Evolutionary conservation across 805 yeast genomes (phyloP).

Genomic region (Kodamaea sagamina): DNA sequence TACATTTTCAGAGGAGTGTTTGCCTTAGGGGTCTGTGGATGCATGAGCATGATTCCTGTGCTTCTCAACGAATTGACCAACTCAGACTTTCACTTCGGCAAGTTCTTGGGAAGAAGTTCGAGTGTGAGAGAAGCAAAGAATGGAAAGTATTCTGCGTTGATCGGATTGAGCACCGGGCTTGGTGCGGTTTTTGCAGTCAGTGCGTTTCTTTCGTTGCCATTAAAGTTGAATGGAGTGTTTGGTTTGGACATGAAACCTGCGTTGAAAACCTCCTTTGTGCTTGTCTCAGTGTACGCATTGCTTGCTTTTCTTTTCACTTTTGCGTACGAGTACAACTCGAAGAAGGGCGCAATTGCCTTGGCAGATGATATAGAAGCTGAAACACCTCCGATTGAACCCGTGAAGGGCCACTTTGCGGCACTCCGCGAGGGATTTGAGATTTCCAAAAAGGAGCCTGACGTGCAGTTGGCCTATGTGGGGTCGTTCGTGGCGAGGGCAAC

Average conservation of each 20-base stretch:
- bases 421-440: constrained; percentile 16
- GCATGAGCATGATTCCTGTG: constrained; percentile 62
- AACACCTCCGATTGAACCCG: constrained; percentile 4
- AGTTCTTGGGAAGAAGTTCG: constrained; percentile 18
- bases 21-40: constrained; percentile 58
- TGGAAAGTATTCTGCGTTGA: constrained; percentile 52
- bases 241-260: constrained; percentile 39
- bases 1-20: constrained; percentile 55
- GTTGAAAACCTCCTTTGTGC: constrained; percentile 48
- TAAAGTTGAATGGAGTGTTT: constrained; percentile 41
- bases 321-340: constrained; percentile 47
- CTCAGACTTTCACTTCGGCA: constrained; percentile 40
- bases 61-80: constrained; percentile 55
- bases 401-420: background rate
- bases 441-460: constrained; percentile 15
- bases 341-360: constrained; percentile 26
- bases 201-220: constrained; percentile 57
- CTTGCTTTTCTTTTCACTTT: constrained; percentile 40
- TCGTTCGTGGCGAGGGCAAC: constrained; percentile 65
- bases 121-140: background rate
- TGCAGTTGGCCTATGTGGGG: constrained; percentile 54
- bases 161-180: constrained; percentile 63
- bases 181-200: constrained; percentile 69
- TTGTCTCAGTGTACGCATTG: constrained; percentile 48
- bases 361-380: constrained; percentile 16